phyloP scores from a whole-genome alignment of 495 filamentous ascomycete genomes.

The Aspergillus avenaceus region DNA sequence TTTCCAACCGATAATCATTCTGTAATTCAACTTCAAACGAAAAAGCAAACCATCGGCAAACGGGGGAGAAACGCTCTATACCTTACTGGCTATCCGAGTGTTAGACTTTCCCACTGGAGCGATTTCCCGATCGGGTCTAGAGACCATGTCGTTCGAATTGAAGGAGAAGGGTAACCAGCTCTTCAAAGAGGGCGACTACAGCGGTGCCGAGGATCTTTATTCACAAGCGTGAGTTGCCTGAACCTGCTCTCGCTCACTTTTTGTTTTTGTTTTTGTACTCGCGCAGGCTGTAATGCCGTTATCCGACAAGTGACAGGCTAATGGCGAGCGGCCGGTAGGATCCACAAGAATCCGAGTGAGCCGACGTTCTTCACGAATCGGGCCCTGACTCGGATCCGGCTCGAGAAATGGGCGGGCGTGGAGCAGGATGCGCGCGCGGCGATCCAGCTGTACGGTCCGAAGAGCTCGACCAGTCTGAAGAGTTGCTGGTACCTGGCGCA shows the following conservation, averaged over 20 bases:
- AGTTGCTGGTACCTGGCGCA: constrained; percentile 80
- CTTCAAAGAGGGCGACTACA: constrained; percentile 67
- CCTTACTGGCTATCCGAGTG: background rate
- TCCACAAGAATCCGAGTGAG: constrained; percentile 44
- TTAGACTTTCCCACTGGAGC: background rate
- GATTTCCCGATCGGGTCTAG: background rate
- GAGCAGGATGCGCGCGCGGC: constrained; percentile 74
- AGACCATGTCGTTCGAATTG: constrained; percentile 36
- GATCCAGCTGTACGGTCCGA: constrained; percentile 56
- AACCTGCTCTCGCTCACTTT: background rate
- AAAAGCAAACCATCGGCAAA: background rate
- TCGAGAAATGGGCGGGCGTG: constrained; percentile 67
- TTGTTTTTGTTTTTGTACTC: background rate
- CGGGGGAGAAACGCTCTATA: background rate
- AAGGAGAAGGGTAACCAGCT: constrained; percentile 45
- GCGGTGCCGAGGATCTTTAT: constrained; percentile 71
- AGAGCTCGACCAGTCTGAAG: constrained; percentile 60
- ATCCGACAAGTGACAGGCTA: no score
- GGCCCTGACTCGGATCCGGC: constrained; percentile 73
- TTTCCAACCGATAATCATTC: background rate
- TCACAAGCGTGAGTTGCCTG: constrained; percentile 69
- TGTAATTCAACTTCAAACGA: background rate
- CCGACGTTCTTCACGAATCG: constrained; percentile 73
- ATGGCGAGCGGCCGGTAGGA: constrained; percentile 23
- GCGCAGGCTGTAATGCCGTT: no score